A percentile compares a stretch with the other conserved stretches of the same genome.
phyloP scores from a whole-genome alignment of 768 basidiomycete genomes.

The Mycena rosella region DNA sequence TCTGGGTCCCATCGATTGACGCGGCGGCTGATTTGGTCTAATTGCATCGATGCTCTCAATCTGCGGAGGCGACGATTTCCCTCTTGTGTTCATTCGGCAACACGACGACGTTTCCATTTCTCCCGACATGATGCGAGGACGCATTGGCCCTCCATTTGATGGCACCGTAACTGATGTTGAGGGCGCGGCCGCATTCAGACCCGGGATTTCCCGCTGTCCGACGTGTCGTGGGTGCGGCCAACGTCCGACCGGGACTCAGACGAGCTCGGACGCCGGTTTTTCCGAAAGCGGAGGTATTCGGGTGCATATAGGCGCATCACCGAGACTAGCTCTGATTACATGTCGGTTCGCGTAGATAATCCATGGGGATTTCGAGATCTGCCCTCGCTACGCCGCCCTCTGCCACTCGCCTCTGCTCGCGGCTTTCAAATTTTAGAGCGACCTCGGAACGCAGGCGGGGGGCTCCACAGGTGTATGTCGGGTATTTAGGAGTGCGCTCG shows the following conservation, averaged over 20 bases:
- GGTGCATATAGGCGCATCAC: no score
- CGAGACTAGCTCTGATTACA: not conserved
- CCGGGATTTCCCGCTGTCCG: not conserved
- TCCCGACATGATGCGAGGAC: no score
- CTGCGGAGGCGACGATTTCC: no score
- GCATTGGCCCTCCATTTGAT: not conserved
- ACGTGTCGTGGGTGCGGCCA: not conserved
- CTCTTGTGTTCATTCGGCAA: no score
- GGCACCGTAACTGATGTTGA: not conserved
- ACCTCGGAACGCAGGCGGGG: not conserved
- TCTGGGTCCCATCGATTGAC: no score
- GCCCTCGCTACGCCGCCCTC: not conserved
- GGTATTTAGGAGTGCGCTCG: not conserved
- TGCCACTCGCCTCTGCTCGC: no score
- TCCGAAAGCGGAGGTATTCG: not conserved
- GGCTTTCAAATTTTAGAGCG: not conserved
- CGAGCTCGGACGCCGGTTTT: not conserved
- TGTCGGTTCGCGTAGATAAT: not conserved
- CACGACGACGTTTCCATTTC: no score
- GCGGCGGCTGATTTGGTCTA: no score
- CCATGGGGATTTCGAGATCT: slow-evolving; percentile 12
- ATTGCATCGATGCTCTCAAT: no score
- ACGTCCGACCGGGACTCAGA: not conserved
- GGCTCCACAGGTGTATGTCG: not conserved
- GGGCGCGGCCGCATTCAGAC: not conserved